Evolutionary conservation across 352 stramenopile species (phyloP).

Genomic region (Pythium insidiosum): DNA sequence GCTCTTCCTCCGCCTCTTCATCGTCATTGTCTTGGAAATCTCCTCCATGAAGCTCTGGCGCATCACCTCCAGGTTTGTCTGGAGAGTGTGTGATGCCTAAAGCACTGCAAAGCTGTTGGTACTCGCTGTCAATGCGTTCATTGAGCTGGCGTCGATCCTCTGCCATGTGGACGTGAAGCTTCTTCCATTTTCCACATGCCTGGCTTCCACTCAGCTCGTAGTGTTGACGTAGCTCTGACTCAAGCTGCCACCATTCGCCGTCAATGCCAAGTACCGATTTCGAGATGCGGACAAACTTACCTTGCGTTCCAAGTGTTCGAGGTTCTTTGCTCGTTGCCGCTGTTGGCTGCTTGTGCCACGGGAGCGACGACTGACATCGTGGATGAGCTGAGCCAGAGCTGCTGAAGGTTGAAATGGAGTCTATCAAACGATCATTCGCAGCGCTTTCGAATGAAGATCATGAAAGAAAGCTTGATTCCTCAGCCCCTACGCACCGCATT

Average conservation of each 20-base stretch:
- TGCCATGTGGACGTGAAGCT: conserved; percentile 25
- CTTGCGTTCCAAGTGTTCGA: conserved; percentile 46
- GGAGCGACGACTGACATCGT: conserved; percentile 22
- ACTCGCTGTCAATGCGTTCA: conserved; percentile 24
- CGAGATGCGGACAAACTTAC: too few species aligned
- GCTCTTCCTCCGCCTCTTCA: conserved; percentile 15
- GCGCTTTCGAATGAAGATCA: neutral
- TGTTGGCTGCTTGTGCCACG: conserved; percentile 16
- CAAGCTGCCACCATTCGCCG: conserved; percentile 19
- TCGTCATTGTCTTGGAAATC: conserved; percentile 1
- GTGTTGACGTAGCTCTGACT: conserved; percentile 48
- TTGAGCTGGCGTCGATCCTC: conserved; percentile 15
- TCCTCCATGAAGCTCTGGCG: too few species aligned
- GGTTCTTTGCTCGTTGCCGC: conserved; percentile 22
- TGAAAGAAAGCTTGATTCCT: neutral
- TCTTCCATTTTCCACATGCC: conserved; percentile 41
- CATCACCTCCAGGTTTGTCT: too few species aligned
- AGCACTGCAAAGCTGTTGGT: conserved; percentile 11
- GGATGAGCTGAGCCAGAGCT: conserved; percentile 34
- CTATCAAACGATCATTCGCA: conserved; percentile 5
- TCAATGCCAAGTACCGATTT: neutral
- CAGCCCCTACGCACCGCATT: conserved; percentile 29
- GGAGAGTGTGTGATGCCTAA: neutral
- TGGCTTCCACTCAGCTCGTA: conserved; percentile 44
- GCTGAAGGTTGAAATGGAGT: conserved; percentile 45